Percentiles rank a stretch among this genome's conserved stretches.
These are phyloP conservation scores for Ilex paraguariensis DNA, from an alignment of 305 asterid species.

Conservation along the genomic window DNA sequence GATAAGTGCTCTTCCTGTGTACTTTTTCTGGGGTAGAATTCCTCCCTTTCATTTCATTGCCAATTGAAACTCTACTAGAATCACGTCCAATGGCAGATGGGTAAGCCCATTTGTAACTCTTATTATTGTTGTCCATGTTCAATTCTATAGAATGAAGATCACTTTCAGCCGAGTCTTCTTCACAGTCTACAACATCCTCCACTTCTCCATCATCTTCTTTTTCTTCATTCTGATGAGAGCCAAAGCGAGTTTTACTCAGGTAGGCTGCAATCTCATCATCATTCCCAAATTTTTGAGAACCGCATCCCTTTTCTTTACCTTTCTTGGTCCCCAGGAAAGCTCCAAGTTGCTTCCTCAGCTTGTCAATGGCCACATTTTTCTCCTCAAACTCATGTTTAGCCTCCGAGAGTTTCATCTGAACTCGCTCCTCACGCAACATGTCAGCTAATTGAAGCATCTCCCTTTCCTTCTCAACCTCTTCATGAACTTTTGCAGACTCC, in stretches of 20 bases:
- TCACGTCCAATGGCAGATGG: conserved; percentile 22
- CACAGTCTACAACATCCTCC: conserved; percentile 35
- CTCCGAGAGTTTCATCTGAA: conserved; percentile 52
- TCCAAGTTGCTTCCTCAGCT: conserved; percentile 78
- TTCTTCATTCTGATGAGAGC: conserved; percentile 24
- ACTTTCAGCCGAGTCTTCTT: conserved; percentile 53
- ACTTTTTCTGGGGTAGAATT: conserved; percentile 39
- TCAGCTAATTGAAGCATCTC: conserved; percentile 64
- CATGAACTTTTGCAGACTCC: conserved; percentile 45
- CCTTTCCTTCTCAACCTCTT: conserved; percentile 60
- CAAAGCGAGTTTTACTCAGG: conserved; percentile 27
- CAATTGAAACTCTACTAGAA: conserved; percentile 27
- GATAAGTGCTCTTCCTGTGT: conserved; percentile 35
- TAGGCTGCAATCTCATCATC: conserved; percentile 30
- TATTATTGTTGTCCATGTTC: conserved; percentile 32
- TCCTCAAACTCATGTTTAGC: conserved; percentile 63
- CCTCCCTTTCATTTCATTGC: conserved; percentile 35
- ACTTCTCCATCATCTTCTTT: conserved; percentile 42
- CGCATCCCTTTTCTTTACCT: conserved; percentile 29
- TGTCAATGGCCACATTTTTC: conserved; percentile 60
- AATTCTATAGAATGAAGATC: conserved; percentile 67
- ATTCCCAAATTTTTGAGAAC: conserved; percentile 7
- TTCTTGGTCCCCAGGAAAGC: conserved; percentile 52
- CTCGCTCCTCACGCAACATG: conserved; percentile 54
- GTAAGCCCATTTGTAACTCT: conserved; percentile 36